A percentile compares a stretch with the other conserved stretches of the same genome.
These are phyloP conservation scores for Colletotrichum navitas DNA, from an alignment of 2,329 filamentous ascomycete genomes.

Conservation along the genomic window DNA sequence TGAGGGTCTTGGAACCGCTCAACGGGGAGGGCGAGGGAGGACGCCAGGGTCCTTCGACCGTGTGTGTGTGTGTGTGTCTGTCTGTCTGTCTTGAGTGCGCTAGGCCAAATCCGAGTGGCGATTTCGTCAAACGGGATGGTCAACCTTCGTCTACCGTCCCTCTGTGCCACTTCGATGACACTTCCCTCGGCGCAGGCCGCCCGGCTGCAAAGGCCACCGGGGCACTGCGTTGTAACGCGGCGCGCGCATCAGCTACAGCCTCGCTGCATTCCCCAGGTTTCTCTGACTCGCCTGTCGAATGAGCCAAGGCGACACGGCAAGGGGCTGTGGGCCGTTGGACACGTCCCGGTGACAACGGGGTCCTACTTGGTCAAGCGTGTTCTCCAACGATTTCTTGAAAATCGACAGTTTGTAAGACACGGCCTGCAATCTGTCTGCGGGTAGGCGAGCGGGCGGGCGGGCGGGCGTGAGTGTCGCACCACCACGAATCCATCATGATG, in stretches of 20 bases:
- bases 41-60: not conserved
- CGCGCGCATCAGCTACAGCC: not conserved
- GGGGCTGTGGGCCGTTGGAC: constrained; percentile 2
- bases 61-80: too few relatives aligned
- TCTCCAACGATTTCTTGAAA: not conserved
- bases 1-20: constrained; percentile 16
- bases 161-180: constrained; percentile 6
- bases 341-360: not conserved
- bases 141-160: constrained; percentile 16
- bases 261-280: not conserved
- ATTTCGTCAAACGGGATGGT: not conserved
- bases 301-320: constrained; percentile 10
- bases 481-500: constrained; percentile 30
- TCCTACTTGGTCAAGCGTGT: not conserved
- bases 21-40: not conserved
- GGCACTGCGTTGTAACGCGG: constrained; percentile 1
- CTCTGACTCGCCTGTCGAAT: not conserved
- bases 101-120: not conserved
- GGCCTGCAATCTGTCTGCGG: constrained; percentile 14
- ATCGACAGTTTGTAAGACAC: constrained; percentile 12
- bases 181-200: not conserved
- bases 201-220: not conserved
- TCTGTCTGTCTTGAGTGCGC: constrained; percentile 4
- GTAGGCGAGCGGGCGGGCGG: not conserved
- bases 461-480: constrained; percentile 25